Conservation (phyloP, 2,329 filamentous ascomycete species). For the Penicillium freii region DNA sequence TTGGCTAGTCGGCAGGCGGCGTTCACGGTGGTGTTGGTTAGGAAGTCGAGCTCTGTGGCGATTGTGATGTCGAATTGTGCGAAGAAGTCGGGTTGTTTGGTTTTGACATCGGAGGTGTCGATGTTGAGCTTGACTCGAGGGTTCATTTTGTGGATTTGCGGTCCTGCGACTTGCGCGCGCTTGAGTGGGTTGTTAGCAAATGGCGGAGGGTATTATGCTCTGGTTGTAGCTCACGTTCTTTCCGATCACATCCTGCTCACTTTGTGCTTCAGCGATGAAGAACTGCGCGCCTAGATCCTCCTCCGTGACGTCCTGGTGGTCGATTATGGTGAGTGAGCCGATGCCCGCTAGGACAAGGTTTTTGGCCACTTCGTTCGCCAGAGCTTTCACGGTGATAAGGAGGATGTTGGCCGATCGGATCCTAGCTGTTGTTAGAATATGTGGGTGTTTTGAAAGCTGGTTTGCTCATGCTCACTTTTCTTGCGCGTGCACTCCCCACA, state of each 20-base stretch:
- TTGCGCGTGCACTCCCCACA: conserved; percentile 96
- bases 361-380: conserved; percentile 94
- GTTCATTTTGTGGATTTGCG: conserved; percentile 81
- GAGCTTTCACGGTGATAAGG: conserved; percentile 79
- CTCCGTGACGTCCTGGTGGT: conserved; percentile 71
- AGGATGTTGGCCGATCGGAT: conserved; percentile 88
- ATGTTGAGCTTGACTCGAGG: conserved; percentile 76
- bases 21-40: conserved; percentile 75
- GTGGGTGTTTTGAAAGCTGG: not conserved
- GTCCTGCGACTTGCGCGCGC: conserved; percentile 75
- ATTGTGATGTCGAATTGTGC: conserved; percentile 79
- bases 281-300: conserved; percentile 81
- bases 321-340: conserved; percentile 82
- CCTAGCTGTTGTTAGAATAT: conserved; percentile 43
- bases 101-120: conserved; percentile 65
- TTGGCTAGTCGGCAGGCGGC: conserved; percentile 75
- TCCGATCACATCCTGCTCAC: conserved; percentile 46
- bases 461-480: conserved; percentile 58
- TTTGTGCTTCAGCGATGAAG: conserved; percentile 68
- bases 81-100: conserved; percentile 73
- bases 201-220: not conserved
- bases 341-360: conserved; percentile 94
- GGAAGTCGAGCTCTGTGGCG: conserved; percentile 79
- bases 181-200: conserved; percentile 29
- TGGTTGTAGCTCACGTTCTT: conserved; percentile 58